Base-by-base conservation (phyloP, 176 grass and related monocot genomes). In the Triticum timopheevii region DNA sequence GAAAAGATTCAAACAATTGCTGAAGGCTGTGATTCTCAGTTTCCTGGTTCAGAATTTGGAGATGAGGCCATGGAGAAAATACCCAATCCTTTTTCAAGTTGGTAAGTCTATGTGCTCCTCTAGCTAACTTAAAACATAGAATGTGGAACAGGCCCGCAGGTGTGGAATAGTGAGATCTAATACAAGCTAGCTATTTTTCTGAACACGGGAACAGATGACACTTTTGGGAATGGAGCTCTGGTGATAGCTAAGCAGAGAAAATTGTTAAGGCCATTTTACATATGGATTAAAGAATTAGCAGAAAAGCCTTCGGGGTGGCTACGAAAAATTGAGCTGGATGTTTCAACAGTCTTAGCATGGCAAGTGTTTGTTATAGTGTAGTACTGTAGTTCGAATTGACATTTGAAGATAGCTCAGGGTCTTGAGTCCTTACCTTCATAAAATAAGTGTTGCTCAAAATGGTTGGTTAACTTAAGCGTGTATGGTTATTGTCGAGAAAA, bases 61-160 rank as follows among this genome's bases (percentile, higher is more conserved):
- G 61, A 75, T 74, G 50, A 38, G 11, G 16, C 11, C 71, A 9
- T 22, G 8, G 58, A 45, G 15, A 86, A 76, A 75, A 65, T 20
- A 72, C 62, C 49, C 62, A 88, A 80, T 20, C 35, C 45, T 27
- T 69, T 83, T 69, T 59, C 77, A 93, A 77, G 61, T 31, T 38
- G 82, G 88, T 80, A 87, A 87, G 84, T 91, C 28, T 80, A 64
- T 78, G 44, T 61, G 24, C 38, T 86, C 62, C 16, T 76, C 23
- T 72, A 61, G n/a, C 63, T 24, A 88, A 78, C 79, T 56, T 45
- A 82, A 81, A 34, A 80, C 78, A 40, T 65, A 44, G 33, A 75
- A 38, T 81, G 42, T 33, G 65, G 33, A 73, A 79, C 87, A 56
- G 52, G 52, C 52, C 52, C 6, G 52, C 17, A 56, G 56, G 5